phyloP scores from a whole-genome alignment of 129 eudicot species.

The Saussurea involucrata region DNA sequence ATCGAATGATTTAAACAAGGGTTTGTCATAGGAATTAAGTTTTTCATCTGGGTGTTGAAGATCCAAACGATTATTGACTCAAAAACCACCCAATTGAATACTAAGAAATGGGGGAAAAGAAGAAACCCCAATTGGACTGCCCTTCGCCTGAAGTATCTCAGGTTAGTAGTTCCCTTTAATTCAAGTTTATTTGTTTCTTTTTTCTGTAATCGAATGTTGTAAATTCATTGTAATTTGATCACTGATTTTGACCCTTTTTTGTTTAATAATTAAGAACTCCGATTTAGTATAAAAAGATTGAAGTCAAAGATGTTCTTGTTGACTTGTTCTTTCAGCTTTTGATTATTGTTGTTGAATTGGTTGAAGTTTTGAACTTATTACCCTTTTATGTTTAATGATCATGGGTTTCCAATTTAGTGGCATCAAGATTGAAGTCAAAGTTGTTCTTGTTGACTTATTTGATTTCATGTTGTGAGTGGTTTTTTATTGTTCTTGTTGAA shows the following conservation, averaged over 20 bases:
- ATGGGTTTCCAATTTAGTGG: neutral
- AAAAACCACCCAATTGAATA: constrained; percentile 16
- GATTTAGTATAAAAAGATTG: neutral
- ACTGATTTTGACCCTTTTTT: neutral
- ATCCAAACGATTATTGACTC: constrained; percentile 1
- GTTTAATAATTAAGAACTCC: neutral
- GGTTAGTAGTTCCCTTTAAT: constrained; percentile 7
- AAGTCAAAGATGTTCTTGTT: constrained; percentile 16
- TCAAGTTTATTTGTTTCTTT: constrained; percentile 3
- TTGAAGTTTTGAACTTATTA: neutral
- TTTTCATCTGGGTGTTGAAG: constrained; percentile 28
- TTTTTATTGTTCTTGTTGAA: neutral
- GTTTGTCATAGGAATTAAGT: constrained; percentile 4
- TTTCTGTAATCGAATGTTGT: neutral
- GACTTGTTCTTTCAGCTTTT: constrained; percentile 18
- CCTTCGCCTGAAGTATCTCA: constrained; percentile 27
- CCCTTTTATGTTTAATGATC: neutral
- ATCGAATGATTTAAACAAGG: neutral
- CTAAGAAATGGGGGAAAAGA: constrained; percentile 23
- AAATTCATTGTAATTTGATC: neutral
- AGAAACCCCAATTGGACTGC: constrained; percentile 20
- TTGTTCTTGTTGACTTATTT: neutral
- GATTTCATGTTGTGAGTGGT: neutral
- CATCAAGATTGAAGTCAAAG: constrained; percentile 9
- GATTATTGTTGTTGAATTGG: neutral